Base-by-base conservation (phyloP, 176 grass and related monocot species). In the Aegilops sharonensis region DNA sequence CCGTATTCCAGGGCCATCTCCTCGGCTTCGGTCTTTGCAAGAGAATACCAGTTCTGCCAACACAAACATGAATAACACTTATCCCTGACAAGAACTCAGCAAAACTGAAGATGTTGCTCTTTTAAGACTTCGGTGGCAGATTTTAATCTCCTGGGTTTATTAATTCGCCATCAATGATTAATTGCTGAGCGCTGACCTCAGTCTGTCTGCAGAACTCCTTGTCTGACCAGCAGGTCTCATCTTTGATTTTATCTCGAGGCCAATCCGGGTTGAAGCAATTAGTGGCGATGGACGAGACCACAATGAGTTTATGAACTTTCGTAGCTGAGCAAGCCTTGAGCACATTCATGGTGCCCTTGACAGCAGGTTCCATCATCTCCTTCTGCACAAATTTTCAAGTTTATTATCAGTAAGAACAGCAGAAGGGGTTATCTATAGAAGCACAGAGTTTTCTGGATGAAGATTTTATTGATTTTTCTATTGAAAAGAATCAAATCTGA, bases 211-310 rank as follows among this genome's bases (percentile, higher is more conserved):
- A 93, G 0, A 84, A 39, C 1, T 87, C 18, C 74, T 47, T 90
- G 57, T 90, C 78, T 17, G 91, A 88, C 91, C 88, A 90, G 21
- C 91, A 88, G 1, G 32, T 84, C 85, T 93, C 88, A 9, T 93
- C 85, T 47, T 75, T 85, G 20, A 23, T 20, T 35, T 11, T 85
- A 42, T 47, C 91, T 52, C 50, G 72, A 30, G 88, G 81, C 81
- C 88, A 93, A 3, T 36, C 78, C 30, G 82, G 88, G 6, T 88
- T 90, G 31, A 56, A 48, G 25, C 0, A 61, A 90, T 81, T 39
- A 11, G 88, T 82, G 66, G 85, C 30, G 18, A 4, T 48, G 20
- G 91, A 90, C 2, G 91, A 93, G 4, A 90, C 88, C 20, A 88
- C 64, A 11, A 88, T 66, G 14, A 88, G 71, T 80, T 87, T 84